Conservation (phyloP, 306 rosid genomes). For the Cicer pinnatifidum region DNA sequence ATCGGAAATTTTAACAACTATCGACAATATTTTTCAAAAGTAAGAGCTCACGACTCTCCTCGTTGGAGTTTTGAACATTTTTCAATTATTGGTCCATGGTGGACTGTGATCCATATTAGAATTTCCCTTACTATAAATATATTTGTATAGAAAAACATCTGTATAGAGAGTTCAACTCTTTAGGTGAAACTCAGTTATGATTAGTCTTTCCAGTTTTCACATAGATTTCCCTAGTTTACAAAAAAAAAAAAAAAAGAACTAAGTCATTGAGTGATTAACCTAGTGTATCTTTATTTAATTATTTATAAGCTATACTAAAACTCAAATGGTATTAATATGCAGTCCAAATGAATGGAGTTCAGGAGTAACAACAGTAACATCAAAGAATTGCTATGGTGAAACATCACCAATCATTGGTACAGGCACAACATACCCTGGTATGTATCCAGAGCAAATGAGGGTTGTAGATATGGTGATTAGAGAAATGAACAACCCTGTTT, state of each 20-base stretch:
- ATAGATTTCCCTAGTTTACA: no score
- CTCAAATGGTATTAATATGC: slow-evolving; percentile 35
- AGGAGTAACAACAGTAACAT: slow-evolving; percentile 47
- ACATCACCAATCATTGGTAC: slow-evolving; percentile 61
- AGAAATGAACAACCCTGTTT: slow-evolving; percentile 67
- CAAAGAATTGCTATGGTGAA: slow-evolving; percentile 86
- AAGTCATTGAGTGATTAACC: neutral
- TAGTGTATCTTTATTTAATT: neutral
- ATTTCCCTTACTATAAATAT: neutral
- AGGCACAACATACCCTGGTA: slow-evolving; percentile 56
- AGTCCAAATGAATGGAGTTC: slow-evolving; percentile 81
- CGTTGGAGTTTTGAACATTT: no score
- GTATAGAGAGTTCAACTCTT: neutral
- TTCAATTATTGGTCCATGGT: no score
- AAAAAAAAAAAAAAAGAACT: neutral
- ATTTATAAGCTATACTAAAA: slow-evolving; percentile 8
- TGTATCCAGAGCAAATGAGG: slow-evolving; percentile 78
- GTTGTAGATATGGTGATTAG: slow-evolving; percentile 72
- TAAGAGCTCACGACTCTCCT: no score
- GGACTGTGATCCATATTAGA: no score
- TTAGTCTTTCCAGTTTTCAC: neutral
- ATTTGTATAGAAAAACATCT: neutral
- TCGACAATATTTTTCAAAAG: no score
- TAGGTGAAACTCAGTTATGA: neutral
- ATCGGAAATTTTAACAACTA: no score